Evolutionary conservation across 2,329 filamentous ascomycete species (phyloP), one percentile per base, ranked within the genome.

Genomic region (Tolypocladium ovalisporum): DNA sequence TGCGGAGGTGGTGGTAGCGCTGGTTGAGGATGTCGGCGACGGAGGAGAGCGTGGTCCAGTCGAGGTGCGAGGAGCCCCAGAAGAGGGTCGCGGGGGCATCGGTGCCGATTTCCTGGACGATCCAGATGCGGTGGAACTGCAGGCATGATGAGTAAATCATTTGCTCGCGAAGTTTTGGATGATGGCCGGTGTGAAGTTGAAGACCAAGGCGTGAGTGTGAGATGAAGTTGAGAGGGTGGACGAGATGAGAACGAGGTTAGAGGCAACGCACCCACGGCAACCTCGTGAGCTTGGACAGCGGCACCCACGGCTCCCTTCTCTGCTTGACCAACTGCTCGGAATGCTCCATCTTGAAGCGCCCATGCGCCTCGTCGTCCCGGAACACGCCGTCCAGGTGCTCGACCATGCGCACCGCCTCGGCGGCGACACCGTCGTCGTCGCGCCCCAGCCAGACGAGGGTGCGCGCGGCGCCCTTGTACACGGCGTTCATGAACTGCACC

Each of bases 71-170:
- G 3, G 68, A 59, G 17, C 70, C 71, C 70, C 70, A 73, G 61
- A 67, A 69, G 0, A 73, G 65, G 2, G 66, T 70, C 1, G 70
- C 69, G 0, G 70, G 62, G 2, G 70, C 63, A 3, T 52, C 39
- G 2, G 70, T 73, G 44, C 70, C 70, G 29, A 73, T 72, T 27
- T 73, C 70, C 39, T 73, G 70, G 27, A 70, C 69, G 35, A 73
- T 71, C 70, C 70, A 73, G 42, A 71, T 65, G 13, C 70, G 66
- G 34, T 67, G 65, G 39, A 73, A 73, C 71, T 72, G 5, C 15
- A 8, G 44, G 2, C 27, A 4, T 5, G 24, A 53, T 6, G 1
- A 35, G 55, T 12, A 8, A 42, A 15, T 3, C 13, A 13, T 4
- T 22, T 8, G 12, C 22, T 17, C 1, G 40, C 4, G 19, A 12